A percentile compares a stretch with the other conserved stretches of the same genome.
Evolutionary conservation across 495 filamentous ascomycete genomes (phyloP).

Genomic region (Parmelia sp.): DNA sequence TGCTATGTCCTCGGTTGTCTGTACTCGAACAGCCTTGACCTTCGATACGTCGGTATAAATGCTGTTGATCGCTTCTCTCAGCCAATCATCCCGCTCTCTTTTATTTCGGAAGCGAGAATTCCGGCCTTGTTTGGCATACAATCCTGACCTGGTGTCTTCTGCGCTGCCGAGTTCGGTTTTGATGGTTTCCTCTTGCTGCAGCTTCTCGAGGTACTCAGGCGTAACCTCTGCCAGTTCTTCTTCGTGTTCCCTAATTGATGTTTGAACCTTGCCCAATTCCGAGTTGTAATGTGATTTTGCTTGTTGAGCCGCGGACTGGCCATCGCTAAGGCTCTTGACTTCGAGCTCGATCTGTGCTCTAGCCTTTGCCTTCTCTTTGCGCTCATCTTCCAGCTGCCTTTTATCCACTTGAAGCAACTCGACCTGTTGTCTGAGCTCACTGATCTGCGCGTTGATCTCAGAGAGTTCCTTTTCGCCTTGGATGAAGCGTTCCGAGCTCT

Average conservation of each 20-base stretch:
- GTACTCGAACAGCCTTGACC: conserved; percentile 74
- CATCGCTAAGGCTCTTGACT: conserved; percentile 71
- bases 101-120: conserved; percentile 83
- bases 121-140: conserved; percentile 93
- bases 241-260: conserved; percentile 70
- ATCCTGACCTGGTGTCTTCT: conserved; percentile 65
- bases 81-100: conserved; percentile 75
- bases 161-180: conserved; percentile 66
- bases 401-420: conserved; percentile 86
- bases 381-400: conserved; percentile 81
- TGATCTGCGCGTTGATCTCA: conserved; percentile 68
- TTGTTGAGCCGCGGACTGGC: conserved; percentile 70
- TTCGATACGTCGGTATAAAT: conserved; percentile 64
- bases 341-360: conserved; percentile 81
- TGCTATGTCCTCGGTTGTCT: conserved; percentile 79
- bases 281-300: conserved; percentile 60
- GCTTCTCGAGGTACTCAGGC: conserved; percentile 68
- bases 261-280: conserved; percentile 66
- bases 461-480: conserved; percentile 76
- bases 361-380: conserved; percentile 65
- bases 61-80: conserved; percentile 76
- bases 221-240: conserved; percentile 62
- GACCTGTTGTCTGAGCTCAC: conserved; percentile 70
- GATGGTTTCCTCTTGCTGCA: conserved; percentile 62
- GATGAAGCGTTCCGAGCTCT: conserved; percentile 68